Base-by-base conservation (phyloP, 176 grass and related monocot species). In the Cymbopogon citratus region DNA sequence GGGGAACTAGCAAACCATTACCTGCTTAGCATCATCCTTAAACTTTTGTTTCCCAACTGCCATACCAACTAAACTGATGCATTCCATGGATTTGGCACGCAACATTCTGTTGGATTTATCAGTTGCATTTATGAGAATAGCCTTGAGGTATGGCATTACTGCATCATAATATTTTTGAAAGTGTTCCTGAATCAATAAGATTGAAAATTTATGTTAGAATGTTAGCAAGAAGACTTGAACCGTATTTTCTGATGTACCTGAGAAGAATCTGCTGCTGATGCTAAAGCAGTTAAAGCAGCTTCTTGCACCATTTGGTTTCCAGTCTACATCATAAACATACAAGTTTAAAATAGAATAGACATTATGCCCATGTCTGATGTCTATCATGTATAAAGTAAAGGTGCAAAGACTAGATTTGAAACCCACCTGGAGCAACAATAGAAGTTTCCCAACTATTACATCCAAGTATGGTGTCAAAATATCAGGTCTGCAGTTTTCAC, bases 221-320 rank as follows among this genome's bases (percentile, higher is more conserved):
- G 33, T 70, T 83, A 24, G 52, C 11, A 41, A 73, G 51, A 77
- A 74, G 77, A 66, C 21, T 54, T 82, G 26, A 81, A 67, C 21
- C 4, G 11, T 73, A 82, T 66, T 73, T 74, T 5, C 16, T 18
- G 24, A 78, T 31, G 40, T 94, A 98, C 92, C 89, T 93, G 95
- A 79, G 92, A 98, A 57, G 95, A 95, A 98, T 95, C 95, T 46
- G 96, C 96, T 80, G 94, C 92, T 69, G 96, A 98, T 31, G 96
- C 92, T 87, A 98, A 95, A 81, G 96, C 96, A 12, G 96, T 98
- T 65, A 98, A 90, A 83, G 96, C 92, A 74, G 86, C 92, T 83
- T 98, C 96, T 91, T 98, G 96, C 65, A 98, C 96, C 96, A 98
- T 98, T 84, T 98, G 96, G 69, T 92, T 98, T 82, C 90, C 96